phyloP scores from a whole-genome alignment of 805 yeast species.

The Candida germanica region DNA sequence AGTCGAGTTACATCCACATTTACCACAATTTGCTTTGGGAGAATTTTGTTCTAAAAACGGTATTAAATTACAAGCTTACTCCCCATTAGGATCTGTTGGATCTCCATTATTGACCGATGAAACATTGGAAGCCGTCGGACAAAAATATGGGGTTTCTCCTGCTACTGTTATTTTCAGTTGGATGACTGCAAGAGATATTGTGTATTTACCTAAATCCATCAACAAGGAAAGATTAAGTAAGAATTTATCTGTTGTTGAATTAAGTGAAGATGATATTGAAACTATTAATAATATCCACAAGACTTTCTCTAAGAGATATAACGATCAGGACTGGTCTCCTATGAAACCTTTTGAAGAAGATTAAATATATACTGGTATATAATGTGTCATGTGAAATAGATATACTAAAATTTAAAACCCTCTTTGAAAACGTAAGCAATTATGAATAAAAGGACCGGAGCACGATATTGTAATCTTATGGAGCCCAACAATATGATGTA shows the following conservation, averaged over 20 bases:
- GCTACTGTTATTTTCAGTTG: constrained; percentile 57
- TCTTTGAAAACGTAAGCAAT: no score
- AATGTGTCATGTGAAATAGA: background rate
- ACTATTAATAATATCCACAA: constrained; percentile 24
- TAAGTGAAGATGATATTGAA: constrained; percentile 35
- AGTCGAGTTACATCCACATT: constrained; percentile 61
- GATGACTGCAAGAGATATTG: constrained; percentile 55
- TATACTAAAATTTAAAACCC: no score
- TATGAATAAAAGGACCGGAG: no score
- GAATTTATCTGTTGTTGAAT: constrained; percentile 32
- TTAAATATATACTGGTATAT: constrained; percentile 3
- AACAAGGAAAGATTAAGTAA: constrained; percentile 26
- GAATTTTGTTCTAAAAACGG: constrained; percentile 43
- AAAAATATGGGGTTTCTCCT: constrained; percentile 40
- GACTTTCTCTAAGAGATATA: constrained; percentile 30
- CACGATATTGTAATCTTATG: no score
- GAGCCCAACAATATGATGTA: no score
- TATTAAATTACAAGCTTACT: constrained; percentile 60
- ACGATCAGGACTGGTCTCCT: constrained; percentile 33
- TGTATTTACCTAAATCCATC: constrained; percentile 42
- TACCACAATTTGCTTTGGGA: constrained; percentile 47
- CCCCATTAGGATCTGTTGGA: constrained; percentile 66
- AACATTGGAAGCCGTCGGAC: constrained; percentile 41
- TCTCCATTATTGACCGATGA: constrained; percentile 51
- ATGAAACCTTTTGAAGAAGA: constrained; percentile 13